Evolutionary conservation across 2,329 filamentous ascomycete species (phyloP), one percentile per base, ranked within the genome.

Genomic region (Diaporthe ampelina): DNA sequence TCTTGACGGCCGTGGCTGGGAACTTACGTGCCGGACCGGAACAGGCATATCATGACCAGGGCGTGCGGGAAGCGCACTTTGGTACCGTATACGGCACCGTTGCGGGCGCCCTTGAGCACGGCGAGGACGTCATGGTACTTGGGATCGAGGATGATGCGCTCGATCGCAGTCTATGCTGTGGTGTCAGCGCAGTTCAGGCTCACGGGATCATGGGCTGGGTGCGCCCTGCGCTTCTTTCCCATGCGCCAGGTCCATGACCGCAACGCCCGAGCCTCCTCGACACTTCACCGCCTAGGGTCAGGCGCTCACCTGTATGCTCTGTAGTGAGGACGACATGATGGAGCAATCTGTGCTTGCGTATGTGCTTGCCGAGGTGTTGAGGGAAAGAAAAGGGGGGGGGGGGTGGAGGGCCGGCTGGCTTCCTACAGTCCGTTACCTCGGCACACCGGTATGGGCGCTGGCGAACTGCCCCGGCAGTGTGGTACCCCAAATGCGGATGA

Each of bases 41-140:
- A 99, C 78, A 99, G 91, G 79, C 98, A 94, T 78, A 98, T 95
- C 96, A 99, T 99, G 69, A 99, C 97, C 78, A 99, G 90, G 76
- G 97, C 97, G 86, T 99, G 97, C 77, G 97, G 97, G 86, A 99
- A 98, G 77, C 97, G 95, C 84, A 99, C 95, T 90, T 98, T 98
- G 80, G 94, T 92, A 76, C 97, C 97, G 85, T 99, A 99, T 77
- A 99, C 95, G 78, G 95, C 92, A 83, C 97, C 97, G 91, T 98
- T 99, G 85, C 97, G 95, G 78, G 97, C 94, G 80, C 92, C 95
- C 89, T 99, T 99, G 83, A 98, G 83, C 78, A 99, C 88, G 73
- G 94, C 91, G 76, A 99, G 90, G 73, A 95, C 83, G 80, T 97
- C 94, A 80, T 97, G 94, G 85, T 98, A 94, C 78, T 91, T 89